phyloP scores from a whole-genome alignment of 371 early-diverging fungal species.

The Scutellospora calospora region DNA sequence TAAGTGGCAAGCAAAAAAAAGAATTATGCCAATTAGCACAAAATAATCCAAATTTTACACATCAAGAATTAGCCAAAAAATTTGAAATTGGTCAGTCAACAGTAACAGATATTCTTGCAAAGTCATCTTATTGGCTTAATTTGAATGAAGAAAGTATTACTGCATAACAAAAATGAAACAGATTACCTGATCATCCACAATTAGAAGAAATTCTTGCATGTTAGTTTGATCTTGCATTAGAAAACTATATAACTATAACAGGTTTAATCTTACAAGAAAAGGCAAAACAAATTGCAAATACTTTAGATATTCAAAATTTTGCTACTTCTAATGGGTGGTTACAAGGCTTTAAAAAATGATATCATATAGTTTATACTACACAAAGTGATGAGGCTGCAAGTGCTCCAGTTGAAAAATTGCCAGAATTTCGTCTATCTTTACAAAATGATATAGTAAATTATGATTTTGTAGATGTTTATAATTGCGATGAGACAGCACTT shows the following conservation, averaged over 20 bases:
- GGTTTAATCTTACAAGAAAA: slow-evolving; percentile 25
- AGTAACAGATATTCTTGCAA: slow-evolving; percentile 16
- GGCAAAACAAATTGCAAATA: not conserved
- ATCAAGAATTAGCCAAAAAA: not conserved
- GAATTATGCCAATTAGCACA: not conserved
- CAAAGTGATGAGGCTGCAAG: not conserved
- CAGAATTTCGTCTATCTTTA: not conserved
- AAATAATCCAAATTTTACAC: not conserved
- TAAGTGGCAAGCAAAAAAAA: slow-evolving; percentile 6
- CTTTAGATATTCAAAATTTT: not conserved
- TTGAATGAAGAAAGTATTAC: not conserved
- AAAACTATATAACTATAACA: not conserved
- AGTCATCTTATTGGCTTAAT: not conserved
- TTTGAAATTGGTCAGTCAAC: not conserved
- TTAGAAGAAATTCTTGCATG: not conserved
- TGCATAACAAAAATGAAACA: not conserved
- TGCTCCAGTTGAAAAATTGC: not conserved
- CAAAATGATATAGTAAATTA: slow-evolving; percentile 17
- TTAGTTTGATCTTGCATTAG: slow-evolving; percentile 5
- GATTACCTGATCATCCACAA: not conserved
- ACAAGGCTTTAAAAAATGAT: not conserved
- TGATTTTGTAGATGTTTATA: not conserved
- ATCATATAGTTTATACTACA: not conserved
- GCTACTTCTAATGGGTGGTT: not conserved
- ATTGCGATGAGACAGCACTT: slow-evolving; percentile 37